Evolutionary conservation across 2,329 filamentous ascomycete species (phyloP), one percentile per base, ranked within the genome.

Genomic region (Mycosphaerella sp.): DNA sequence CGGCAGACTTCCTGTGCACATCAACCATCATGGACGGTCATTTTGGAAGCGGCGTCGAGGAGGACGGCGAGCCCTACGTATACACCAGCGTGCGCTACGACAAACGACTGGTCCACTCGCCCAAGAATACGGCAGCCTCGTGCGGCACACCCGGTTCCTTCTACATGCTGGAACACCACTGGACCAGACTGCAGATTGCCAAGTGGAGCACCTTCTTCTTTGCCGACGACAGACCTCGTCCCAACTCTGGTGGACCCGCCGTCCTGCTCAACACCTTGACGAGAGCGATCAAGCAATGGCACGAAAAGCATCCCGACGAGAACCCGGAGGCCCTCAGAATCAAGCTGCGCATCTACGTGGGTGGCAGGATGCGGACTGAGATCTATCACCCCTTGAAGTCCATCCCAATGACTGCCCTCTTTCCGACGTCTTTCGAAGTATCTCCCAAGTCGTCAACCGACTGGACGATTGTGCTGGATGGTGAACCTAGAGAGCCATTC

Each of bases 171-270:
- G 53, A 61, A 28, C 63, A 75, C 54, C 68, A 73, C 36, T 60
- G 62, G 62, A 59, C 62, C 25, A 43, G 78, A 74, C 14, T 84
- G 75, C 39, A 60, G 60, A 34, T 59, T 54, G 46, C 63, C 66
- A 61, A 65, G 49, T 66, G 64, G 71, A 82, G 82, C 62, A 74
- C 72, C 59, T 57, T 95, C 67, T 62, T 57, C 80, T 82, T 41
- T 85, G 90, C 65, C 84, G 89, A 47, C 79, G 95, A 65, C 74
- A 89, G n/a, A 77, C 74, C 62, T 74, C 77, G 39, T 74, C 77
- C 18, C 64, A 71, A 55, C 70, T 76, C 58, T 76, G 77, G 71
- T 49, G 66, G 72, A 17, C 70, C 62, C 21, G 50, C 60, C 16
- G 56, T 62, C 6, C 56, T 66, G n/a, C 55, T 64, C 35, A 65